These are phyloP conservation scores for Orobanche coerulescens DNA, from an alignment of 257 asterid genomes.

Conservation along the genomic window DNA sequence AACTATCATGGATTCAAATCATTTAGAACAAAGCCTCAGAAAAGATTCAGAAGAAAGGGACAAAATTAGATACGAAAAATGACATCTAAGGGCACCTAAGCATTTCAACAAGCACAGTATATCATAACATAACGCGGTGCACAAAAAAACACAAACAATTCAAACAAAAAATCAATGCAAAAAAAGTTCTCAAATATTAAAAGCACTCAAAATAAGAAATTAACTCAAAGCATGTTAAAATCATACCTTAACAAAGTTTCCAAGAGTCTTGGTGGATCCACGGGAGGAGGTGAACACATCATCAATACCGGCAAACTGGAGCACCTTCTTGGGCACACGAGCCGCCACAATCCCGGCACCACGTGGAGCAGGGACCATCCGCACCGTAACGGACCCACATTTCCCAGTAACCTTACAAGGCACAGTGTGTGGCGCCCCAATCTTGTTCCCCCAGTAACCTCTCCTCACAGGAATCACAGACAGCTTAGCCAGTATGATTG, in stretches of 20 bases:
- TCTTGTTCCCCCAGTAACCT: slow-evolving; percentile 91
- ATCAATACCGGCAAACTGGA: slow-evolving; percentile 87
- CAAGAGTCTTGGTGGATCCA: slow-evolving; percentile 87
- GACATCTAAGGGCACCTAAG: no score
- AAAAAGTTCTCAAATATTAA: no score
- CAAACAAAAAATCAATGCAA: no score
- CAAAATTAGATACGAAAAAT: no score
- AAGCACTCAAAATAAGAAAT: neutral
- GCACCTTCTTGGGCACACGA: slow-evolving; percentile 81
- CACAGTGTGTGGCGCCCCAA: slow-evolving; percentile 81
- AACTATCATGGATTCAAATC: no score
- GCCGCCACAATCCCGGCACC: slow-evolving; percentile 94
- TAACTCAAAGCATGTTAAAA: neutral
- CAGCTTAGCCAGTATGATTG: slow-evolving; percentile 70
- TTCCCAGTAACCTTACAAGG: slow-evolving; percentile 93
- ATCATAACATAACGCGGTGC: no score
- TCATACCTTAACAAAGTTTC: slow-evolving; percentile 78
- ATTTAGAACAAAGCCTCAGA: no score
- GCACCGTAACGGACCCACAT: slow-evolving; percentile 81
- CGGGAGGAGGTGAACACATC: slow-evolving; percentile 84
- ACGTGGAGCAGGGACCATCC: slow-evolving; percentile 91
- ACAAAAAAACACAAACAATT: no score
- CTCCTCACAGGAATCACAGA: slow-evolving; percentile 81
- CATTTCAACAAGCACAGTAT: no score
- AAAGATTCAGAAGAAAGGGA: no score